A percentile compares a stretch with the other conserved stretches of the same genome.
phyloP scores from a whole-genome alignment of 1,139 yeast species.

The Hyphopichia buzzinii region DNA sequence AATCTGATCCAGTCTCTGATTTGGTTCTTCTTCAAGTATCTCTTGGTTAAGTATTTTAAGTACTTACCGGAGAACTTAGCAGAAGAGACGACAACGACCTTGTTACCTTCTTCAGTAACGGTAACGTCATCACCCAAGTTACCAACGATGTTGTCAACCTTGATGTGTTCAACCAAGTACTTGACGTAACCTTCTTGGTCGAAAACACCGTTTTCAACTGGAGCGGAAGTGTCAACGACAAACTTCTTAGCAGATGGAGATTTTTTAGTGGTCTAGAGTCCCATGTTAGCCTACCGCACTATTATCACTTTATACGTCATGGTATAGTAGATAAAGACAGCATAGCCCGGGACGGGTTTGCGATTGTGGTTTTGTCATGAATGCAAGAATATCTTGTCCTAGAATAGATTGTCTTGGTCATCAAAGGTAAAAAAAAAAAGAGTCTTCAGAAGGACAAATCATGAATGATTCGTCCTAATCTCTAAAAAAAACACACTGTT shows the following conservation, averaged over 20 bases:
- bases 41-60: conserved; percentile 98
- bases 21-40: conserved; percentile 99
- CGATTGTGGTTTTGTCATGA: conserved; percentile 12
- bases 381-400: conserved; percentile 10
- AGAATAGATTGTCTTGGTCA: conserved; percentile 7
- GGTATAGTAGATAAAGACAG: conserved; percentile 45
- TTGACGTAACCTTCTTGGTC: conserved; percentile 98
- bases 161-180: conserved; percentile 98
- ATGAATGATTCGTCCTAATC: too few relatives aligned
- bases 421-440: conserved; percentile 4
- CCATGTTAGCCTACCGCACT: conserved; percentile 63
- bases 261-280: conserved; percentile 70
- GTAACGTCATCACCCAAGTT: conserved; percentile 95
- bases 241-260: conserved; percentile 80
- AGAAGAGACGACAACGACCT: conserved; percentile 86
- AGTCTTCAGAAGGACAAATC: conserved; percentile 1
- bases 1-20: conserved; percentile 99
- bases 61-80: conserved; percentile 99
- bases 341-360: conserved; percentile 53
- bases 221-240: conserved; percentile 96
- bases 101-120: conserved; percentile 79
- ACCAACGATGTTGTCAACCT: conserved; percentile 95
- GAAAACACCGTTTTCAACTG: conserved; percentile 95
- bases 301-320: conserved; percentile 25
- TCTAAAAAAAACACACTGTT: conserved; percentile 10